A percentile compares a stretch with the other conserved stretches of the same genome.
phyloP scores from a whole-genome alignment of 768 basidiomycete genomes.

The Kwoniella bestiolae region DNA sequence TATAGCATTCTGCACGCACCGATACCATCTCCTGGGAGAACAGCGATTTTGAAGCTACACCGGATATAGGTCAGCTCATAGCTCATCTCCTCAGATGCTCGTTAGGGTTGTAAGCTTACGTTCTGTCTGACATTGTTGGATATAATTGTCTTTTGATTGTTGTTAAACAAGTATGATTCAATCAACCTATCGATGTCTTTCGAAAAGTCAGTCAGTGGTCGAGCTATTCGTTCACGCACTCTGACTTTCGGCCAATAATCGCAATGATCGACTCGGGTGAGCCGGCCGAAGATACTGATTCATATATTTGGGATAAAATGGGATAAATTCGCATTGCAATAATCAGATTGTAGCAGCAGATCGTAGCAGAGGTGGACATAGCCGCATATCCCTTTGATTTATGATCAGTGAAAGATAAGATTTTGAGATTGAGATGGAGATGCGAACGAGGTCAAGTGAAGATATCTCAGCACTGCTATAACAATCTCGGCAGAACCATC shows the following conservation, averaged over 20 bases:
- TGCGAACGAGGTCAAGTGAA: neutral
- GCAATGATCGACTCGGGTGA: slow-evolving; percentile 12
- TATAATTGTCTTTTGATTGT: neutral
- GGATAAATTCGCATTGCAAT: neutral
- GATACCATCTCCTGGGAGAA: slow-evolving; percentile 96
- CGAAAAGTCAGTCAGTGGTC: slow-evolving; percentile 1
- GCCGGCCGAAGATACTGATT: slow-evolving; percentile 7
- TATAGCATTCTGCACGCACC: no score
- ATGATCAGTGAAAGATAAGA: neutral
- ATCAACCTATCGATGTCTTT: slow-evolving; percentile 6
- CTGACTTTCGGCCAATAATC: slow-evolving; percentile 5
- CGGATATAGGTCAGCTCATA: neutral
- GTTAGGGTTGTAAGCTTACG: slow-evolving; percentile 33
- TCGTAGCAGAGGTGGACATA: neutral
- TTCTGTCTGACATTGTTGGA: slow-evolving; percentile 34
- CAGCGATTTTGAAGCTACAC: slow-evolving; percentile 78
- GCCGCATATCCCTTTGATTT: no score
- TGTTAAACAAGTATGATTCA: no score
- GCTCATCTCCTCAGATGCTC: neutral
- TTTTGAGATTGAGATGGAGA: neutral
- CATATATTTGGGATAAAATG: slow-evolving; percentile 1
- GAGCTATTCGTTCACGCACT: no score
- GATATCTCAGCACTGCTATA: neutral
- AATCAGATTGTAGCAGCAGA: neutral
- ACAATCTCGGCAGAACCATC: neutral